These are phyloP conservation scores for Blastobotrys robertii DNA, from an alignment of 805 yeast species.

Conservation along the genomic window DNA sequence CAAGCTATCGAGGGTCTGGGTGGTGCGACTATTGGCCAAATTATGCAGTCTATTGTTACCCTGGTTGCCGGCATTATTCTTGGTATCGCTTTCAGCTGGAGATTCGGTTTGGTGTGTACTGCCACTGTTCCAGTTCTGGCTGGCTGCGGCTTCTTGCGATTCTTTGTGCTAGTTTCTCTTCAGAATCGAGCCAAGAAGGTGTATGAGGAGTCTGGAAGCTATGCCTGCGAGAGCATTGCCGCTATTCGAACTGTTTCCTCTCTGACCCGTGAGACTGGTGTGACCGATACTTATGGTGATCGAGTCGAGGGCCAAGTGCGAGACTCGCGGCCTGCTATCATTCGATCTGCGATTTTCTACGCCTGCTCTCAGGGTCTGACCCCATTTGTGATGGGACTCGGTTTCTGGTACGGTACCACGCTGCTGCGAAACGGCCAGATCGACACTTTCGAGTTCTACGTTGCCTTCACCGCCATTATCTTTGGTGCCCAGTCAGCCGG, in stretches of 20 bases:
- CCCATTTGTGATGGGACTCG: slow-evolving; percentile 31
- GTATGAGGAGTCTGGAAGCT: slow-evolving; percentile 31
- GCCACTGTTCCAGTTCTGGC: slow-evolving; percentile 31
- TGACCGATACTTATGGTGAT: slow-evolving; percentile 21
- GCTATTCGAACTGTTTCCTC: slow-evolving; percentile 34
- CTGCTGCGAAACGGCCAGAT: slow-evolving; percentile 24
- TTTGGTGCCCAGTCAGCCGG: slow-evolving; percentile 36
- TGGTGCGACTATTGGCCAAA: slow-evolving; percentile 33
- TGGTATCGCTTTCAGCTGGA: slow-evolving; percentile 32
- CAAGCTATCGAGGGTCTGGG: slow-evolving; percentile 32
- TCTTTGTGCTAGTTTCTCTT: slow-evolving; percentile 25
- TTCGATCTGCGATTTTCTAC: slow-evolving; percentile 27
- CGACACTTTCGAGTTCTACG: slow-evolving; percentile 28
- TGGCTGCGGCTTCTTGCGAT: slow-evolving; percentile 31
- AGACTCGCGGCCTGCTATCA: slow-evolving; percentile 19
- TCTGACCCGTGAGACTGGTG: slow-evolving; percentile 32
- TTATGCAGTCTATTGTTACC: slow-evolving; percentile 28
- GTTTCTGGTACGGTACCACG: slow-evolving; percentile 36
- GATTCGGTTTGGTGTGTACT: slow-evolving; percentile 31
- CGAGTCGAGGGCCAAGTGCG: slow-evolving; percentile 22
- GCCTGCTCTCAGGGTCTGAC: slow-evolving; percentile 32
- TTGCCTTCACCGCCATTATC: slow-evolving; percentile 29
- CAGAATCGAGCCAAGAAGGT: slow-evolving; percentile 29
- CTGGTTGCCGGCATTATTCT: slow-evolving; percentile 31
- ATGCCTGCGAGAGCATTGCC: slow-evolving; percentile 31